Conservation (phyloP, 2,329 filamentous ascomycete genomes). For the Aspergillus clavatus region DNA sequence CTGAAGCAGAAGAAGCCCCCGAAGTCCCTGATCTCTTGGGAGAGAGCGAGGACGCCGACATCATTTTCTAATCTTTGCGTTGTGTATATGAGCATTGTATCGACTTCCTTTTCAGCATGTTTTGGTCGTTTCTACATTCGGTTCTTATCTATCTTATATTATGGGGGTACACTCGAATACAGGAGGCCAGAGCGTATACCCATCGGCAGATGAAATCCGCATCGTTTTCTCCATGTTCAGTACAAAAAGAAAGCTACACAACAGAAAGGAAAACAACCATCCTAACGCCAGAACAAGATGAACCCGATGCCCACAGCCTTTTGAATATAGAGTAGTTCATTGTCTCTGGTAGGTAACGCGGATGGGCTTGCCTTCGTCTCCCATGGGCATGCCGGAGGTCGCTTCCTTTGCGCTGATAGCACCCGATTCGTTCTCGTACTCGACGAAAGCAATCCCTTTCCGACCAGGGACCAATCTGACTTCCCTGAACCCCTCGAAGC, state of each 20-base stretch:
- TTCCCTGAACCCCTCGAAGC: constrained; percentile 92
- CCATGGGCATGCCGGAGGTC: constrained; percentile 77
- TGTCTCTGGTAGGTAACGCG: constrained; percentile 96
- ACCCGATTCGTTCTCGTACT: constrained; percentile 85
- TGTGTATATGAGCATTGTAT: constrained; percentile 18
- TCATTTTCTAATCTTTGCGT: constrained; percentile 64
- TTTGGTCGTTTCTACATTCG: constrained; percentile 9
- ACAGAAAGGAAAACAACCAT: constrained; percentile 13
- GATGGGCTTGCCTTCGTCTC: constrained; percentile 68
- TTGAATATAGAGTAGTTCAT: constrained; percentile 41
- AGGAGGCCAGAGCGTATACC: not conserved
- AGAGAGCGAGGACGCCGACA: constrained; percentile 73
- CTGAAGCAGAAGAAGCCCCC: constrained; percentile 37
- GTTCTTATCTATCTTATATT: constrained; percentile 3
- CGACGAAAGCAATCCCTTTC: constrained; percentile 88
- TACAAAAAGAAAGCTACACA: not conserved
- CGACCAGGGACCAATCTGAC: constrained; percentile 82
- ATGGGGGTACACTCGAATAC: not conserved
- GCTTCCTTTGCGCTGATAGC: constrained; percentile 93
- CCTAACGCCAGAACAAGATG: constrained; percentile 25
- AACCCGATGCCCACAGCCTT: constrained; percentile 3
- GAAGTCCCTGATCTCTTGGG: constrained; percentile 63
- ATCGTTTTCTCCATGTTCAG: constrained; percentile 1
- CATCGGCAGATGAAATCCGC: not conserved
- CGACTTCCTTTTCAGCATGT: constrained; percentile 18